phyloP scores from a whole-genome alignment of 139 green algal species.

The Raphidocelis subcapitata region DNA sequence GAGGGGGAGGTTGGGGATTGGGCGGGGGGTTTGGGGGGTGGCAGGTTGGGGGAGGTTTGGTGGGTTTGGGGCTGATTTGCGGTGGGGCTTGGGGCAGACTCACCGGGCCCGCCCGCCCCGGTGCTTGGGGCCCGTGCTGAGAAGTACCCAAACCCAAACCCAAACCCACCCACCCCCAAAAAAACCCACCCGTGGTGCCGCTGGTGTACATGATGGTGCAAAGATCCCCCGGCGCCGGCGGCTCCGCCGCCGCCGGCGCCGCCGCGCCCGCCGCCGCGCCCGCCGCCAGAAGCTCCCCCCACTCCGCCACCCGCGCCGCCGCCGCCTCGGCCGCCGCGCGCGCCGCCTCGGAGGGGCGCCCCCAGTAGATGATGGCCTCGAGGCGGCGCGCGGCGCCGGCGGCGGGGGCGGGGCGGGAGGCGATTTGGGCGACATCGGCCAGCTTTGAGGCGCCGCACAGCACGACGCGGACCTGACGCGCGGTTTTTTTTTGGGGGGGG shows the following conservation, averaged over 20 bases:
- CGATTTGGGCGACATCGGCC: background rate
- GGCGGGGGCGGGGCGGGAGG: background rate
- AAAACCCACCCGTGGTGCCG: slow-evolving; percentile 61
- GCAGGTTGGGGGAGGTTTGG: too few relatives aligned
- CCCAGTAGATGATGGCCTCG: background rate
- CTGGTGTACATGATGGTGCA: slow-evolving; percentile 96
- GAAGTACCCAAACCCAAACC: too few relatives aligned
- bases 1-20: too few relatives aligned
- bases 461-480: background rate
- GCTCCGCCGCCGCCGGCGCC: slow-evolving; percentile 38
- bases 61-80: too few relatives aligned
- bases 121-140: too few relatives aligned
- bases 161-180: too few relatives aligned
- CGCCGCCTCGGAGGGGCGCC: background rate
- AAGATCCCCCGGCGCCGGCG: slow-evolving; percentile 69
- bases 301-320: slow-evolving; percentile 47
- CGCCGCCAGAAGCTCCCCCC: slow-evolving; percentile 64
- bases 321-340: background rate
- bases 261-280: slow-evolving; percentile 61
- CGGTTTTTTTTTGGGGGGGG: background rate
- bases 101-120: too few relatives aligned
- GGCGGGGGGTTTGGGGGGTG: too few relatives aligned
- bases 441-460: slow-evolving; percentile 6
- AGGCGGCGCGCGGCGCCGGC: background rate
- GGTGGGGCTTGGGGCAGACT: too few relatives aligned